These are phyloP conservation scores for Amylocarpus encephaloides DNA, from an alignment of 2,329 filamentous ascomycete genomes.

Conservation along the genomic window DNA sequence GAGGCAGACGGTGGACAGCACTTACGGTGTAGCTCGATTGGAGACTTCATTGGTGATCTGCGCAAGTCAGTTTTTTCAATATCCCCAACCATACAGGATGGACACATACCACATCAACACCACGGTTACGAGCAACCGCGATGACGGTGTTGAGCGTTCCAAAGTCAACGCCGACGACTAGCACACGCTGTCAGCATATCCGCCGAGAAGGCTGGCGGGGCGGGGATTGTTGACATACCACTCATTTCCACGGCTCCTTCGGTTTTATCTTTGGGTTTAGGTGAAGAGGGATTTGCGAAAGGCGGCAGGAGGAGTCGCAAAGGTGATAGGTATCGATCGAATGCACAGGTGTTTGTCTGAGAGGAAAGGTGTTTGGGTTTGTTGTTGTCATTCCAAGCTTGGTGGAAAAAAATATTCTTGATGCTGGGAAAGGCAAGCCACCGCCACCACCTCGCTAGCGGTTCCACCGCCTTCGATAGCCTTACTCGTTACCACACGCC, in stretches of 20 bases:
- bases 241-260: constrained; percentile 19
- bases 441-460: constrained; percentile 1
- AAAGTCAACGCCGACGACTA: constrained; percentile 57
- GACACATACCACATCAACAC: constrained; percentile 90
- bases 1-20: constrained; percentile 27
- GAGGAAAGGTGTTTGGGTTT: background rate
- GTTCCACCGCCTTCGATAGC: constrained; percentile 5
- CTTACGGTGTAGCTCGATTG: constrained; percentile 95
- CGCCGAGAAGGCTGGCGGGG: constrained; percentile 1
- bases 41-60: constrained; percentile 99
- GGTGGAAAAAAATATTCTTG: constrained; percentile 1
- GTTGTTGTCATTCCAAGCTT: background rate
- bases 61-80: constrained; percentile 30
- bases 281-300: background rate
- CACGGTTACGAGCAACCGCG: constrained; percentile 95
- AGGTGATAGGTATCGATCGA: background rate
- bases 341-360: background rate
- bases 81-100: constrained; percentile 9
- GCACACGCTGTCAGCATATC: constrained; percentile 14
- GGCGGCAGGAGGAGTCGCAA: background rate
- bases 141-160: constrained; percentile 95
- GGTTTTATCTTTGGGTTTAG: background rate
- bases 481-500: too few species aligned
- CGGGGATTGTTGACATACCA: constrained; percentile 18
- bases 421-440: background rate